Evolutionary conservation across 2,329 filamentous ascomycete genomes (phyloP), one percentile per base, ranked within the genome.

Genomic region (Penicillium fuscoglaucum): DNA sequence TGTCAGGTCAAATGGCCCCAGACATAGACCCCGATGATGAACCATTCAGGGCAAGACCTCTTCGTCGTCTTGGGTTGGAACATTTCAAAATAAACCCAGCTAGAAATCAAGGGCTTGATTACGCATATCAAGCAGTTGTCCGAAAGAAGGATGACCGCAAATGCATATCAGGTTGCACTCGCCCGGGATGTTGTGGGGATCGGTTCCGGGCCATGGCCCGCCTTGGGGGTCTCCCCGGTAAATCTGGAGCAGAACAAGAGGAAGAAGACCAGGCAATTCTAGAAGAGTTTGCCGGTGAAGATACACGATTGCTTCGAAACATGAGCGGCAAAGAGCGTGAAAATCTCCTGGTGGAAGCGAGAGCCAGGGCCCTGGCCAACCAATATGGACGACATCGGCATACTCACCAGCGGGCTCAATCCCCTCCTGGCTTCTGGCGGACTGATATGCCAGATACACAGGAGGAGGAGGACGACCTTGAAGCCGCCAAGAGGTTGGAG

Each of bases 401-500:
- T 66, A 82, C 86, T 29, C 92, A 89, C 73, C 84, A 87, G 59
- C 84, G 91, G 51, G 82, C 84, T 61, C 81, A 79, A 45, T 91
- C 89, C 10, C 93, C 95, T 13, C 91, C 91, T 1, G 93, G 92
- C 0, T 98, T 91, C 72, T 99, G 95, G 95, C 83, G 90, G 54
- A 84, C 89, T 1, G 93, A 96, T 66, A 96, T 99, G 72, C 93
- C 93, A 1, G 86, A 80, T 28, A 97, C 95, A 1, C 95, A 98
- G 72, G 90, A 97, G 74, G 76, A 87, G 29, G 79, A 84, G 65
- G 78, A 81, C 52, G 86, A 93, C 67, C 84, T 84, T 57, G 81
- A 83, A 59, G 86, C 87, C 69, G 89, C 89, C 0, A 81, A 80
- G n/a, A 81, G 81, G 66, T 77, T 84, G 59, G 87, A 90, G 70